These are phyloP conservation scores for Coemansia furcata DNA, from an alignment of 192 early-diverging fungal genomes.

Conservation along the genomic window DNA sequence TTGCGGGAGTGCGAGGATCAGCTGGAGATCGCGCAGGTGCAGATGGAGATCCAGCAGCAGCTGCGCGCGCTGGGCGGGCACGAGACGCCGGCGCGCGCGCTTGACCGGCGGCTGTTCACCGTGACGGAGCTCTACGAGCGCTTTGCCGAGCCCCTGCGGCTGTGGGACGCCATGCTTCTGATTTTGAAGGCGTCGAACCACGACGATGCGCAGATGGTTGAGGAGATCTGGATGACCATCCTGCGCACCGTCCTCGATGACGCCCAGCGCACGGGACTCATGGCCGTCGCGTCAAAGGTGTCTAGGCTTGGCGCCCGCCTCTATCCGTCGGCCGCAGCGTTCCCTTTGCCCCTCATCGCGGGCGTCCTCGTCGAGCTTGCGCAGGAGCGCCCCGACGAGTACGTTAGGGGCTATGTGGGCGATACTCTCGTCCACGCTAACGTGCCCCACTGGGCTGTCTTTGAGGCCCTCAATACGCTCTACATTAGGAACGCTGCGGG, in stretches of 20 bases:
- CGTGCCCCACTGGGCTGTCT: slow-evolving; percentile 34
- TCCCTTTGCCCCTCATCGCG: slow-evolving; percentile 27
- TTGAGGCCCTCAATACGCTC: slow-evolving; percentile 37
- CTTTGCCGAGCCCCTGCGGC: slow-evolving; percentile 53
- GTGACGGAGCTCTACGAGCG: slow-evolving; percentile 53
- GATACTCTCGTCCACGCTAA: slow-evolving; percentile 20
- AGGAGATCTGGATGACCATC: slow-evolving; percentile 32
- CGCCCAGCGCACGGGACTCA: slow-evolving; percentile 17
- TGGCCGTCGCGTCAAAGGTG: slow-evolving; percentile 30
- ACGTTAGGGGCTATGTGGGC: slow-evolving; percentile 8
- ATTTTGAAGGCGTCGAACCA: slow-evolving; percentile 61
- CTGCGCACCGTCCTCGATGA: slow-evolving; percentile 35
- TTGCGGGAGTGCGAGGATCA: slow-evolving; percentile 58
- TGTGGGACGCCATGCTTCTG: slow-evolving; percentile 55
- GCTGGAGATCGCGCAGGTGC: slow-evolving; percentile 61
- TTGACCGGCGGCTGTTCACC: slow-evolving; percentile 30
- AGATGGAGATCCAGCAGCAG: slow-evolving; percentile 52
- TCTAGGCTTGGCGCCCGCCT: slow-evolving; percentile 26
- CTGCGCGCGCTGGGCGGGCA: slow-evolving; percentile 9
- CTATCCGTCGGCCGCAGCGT: slow-evolving; percentile 44
- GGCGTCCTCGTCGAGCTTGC: slow-evolving; percentile 19
- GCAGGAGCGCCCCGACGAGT: slow-evolving; percentile 25
- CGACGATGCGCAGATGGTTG: slow-evolving; percentile 41
- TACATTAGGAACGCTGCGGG: not conserved
- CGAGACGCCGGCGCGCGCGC: not conserved